Evolutionary conservation across 2,329 filamentous ascomycete species (phyloP).

Genomic region (Bipolaris gigantea): DNA sequence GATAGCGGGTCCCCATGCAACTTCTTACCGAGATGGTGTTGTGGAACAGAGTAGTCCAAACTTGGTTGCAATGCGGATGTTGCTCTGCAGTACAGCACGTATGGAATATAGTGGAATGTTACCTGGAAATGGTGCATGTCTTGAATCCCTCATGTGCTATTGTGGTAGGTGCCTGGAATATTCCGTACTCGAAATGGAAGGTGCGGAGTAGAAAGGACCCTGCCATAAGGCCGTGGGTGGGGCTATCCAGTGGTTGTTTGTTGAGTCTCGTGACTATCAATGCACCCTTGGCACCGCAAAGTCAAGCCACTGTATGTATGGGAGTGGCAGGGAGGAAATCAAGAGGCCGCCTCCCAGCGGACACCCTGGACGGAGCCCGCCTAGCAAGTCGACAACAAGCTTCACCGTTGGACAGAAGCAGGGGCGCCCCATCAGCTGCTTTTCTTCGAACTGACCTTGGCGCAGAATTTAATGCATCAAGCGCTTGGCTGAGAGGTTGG

Average conservation of each 20-base stretch:
- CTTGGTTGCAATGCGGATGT: not conserved
- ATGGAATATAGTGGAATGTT: not conserved
- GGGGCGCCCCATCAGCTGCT: constrained; percentile 16
- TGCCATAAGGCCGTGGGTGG: not conserved
- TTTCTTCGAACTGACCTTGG: not conserved
- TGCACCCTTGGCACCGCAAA: constrained; percentile 18
- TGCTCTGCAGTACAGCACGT: not conserved
- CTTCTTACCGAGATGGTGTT: not conserved
- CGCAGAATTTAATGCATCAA: constrained; percentile 10
- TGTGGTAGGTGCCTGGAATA: constrained; percentile 4
- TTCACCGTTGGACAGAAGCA: constrained; percentile 25
- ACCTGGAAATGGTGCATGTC: not conserved
- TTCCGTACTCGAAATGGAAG: constrained; percentile 6
- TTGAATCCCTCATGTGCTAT: not conserved
- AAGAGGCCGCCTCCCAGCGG: constrained; percentile 21
- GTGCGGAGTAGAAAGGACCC: constrained; percentile 1
- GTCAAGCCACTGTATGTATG: constrained; percentile 11
- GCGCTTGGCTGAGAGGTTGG: constrained; percentile 20
- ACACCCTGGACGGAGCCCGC: constrained; percentile 15
- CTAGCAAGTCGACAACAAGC: constrained; percentile 25
- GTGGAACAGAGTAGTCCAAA: not conserved
- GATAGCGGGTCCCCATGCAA: not conserved
- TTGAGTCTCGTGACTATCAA: constrained; percentile 28
- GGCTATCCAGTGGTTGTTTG: constrained; percentile 17
- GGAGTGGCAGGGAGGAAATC: constrained; percentile 18